Evolutionary conservation across 768 basidiomycete species (phyloP), one percentile per base, ranked within the genome.

Genomic region (Suillus discolor): DNA sequence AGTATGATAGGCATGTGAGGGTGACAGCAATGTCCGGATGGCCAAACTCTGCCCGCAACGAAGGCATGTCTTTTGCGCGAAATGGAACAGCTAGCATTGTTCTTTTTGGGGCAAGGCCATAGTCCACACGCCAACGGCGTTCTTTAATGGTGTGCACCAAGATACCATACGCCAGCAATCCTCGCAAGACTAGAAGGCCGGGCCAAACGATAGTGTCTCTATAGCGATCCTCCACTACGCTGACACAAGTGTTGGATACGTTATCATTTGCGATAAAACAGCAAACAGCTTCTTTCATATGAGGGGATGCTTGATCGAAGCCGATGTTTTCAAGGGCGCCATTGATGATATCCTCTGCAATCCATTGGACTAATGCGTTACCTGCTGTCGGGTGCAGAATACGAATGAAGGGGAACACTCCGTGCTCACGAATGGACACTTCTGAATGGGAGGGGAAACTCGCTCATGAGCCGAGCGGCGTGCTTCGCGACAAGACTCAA

Each of bases 211-310:
- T 51, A 7, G 49, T 51, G 15, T 51, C 13, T 13, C 62, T 31
- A 60, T 34, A 23, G 18, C 67, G 60, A 4, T 65, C 54, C 60
- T 71, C 38, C 4, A 75, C 69, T 11, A 64, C 5, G 39, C 28
- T 57, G 11, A 65, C 31, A 1, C n/a, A n/a, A 8, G 18, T 12
- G 0, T 55, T 20, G 51, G 54, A 15, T 18, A 70, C 41, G 2
- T 69, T 45, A 23, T 68, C 59, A 31, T 11, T 49, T 0, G 67
- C 72, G 61, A 79, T 69, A 51, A 79, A 79, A 5, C 20, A 53
- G 47, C n/a, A 61, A 38, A 78, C 68, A 0, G 68, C 67, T 1
- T 49, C 28, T 20, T 54, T 55, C 0, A 75, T 6, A 6, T 1
- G 2, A 4, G 18, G 23, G 5, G 7, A 51, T 28, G 64, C 61